Evolutionary conservation across 345 rosid species (phyloP), one percentile per base, ranked within the genome.

Genomic region (Citrus cavaleriei): DNA sequence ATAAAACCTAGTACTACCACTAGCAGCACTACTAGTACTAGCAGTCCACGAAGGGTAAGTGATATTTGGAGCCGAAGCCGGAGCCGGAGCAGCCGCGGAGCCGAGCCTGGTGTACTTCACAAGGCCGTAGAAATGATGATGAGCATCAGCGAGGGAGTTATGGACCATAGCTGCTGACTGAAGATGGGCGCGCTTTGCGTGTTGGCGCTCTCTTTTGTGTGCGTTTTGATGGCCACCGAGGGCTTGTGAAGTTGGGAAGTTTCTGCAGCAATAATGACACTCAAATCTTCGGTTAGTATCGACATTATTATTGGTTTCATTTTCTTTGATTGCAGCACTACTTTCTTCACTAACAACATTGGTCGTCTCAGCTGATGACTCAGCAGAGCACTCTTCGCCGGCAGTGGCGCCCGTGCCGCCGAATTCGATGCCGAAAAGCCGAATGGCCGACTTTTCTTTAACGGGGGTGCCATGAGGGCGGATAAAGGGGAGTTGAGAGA

Each of bases 151-250:
- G 80, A 90, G 83, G 86, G 87, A 73, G 57, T 81, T 85, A 27
- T 88, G 91, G 78, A 75, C 87, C 91, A 92, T 89, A 68, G 92
- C 85, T 6, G 97, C 85, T 6, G 97, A 89, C 86, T 88, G 94
- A 30, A 90, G 91, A 59, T 90, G 91, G 24, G 90, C 97, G 62
- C 96, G 91, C 77, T 95, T 95, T 2, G 97, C 99, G 78, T 95
- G 90, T 76, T 95, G 99, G 38, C 99, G 93, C 80, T 95, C 99
- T 67, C 99, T 87, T 81, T 95, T 95, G 89, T 95, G 99, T 5
- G 99, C 99, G 92, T 95, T 95, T 81, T 95, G 99, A 83, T 95
- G 99, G 59, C 99, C 99, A 40, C 99, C 99, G 42, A 95, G 85
- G 81, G 99, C 99, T 86, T 95, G 99, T 18, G 99, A 95, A 38